phyloP scores from a whole-genome alignment of 2,329 filamentous ascomycete species.

The Drechslerella dactyloides region DNA sequence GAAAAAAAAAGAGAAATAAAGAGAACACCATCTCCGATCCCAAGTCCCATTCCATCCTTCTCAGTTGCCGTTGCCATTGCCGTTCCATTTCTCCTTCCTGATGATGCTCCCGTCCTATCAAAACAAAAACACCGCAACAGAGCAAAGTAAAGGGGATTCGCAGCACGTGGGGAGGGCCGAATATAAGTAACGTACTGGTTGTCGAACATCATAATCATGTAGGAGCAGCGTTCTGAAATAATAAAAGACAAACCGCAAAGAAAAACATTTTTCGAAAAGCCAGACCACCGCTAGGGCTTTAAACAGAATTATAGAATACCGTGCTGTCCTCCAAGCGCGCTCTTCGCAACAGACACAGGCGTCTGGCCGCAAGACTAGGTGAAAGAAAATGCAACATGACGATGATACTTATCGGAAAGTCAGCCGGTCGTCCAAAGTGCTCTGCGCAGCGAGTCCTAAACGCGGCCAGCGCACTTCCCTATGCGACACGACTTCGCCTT shows the following conservation, averaged over 20 bases:
- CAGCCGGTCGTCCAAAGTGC: constrained; percentile 32
- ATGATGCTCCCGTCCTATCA: background rate
- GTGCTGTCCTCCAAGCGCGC: too few relatives aligned
- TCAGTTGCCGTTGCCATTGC: constrained; percentile 31
- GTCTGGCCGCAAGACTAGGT: constrained; percentile 2
- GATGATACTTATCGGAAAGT: constrained; percentile 4
- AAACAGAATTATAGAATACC: constrained; percentile 15
- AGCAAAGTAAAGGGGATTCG: constrained; percentile 35
- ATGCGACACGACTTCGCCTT: constrained; percentile 42
- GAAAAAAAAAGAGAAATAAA: constrained; percentile 47
- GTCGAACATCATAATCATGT: background rate
- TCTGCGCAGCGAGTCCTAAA: constrained; percentile 37
- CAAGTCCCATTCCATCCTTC: constrained; percentile 14
- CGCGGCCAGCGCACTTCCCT: constrained; percentile 49
- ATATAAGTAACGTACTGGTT: constrained; percentile 7
- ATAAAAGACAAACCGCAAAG: constrained; percentile 13
- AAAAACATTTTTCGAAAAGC: background rate
- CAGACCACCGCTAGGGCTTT: too few relatives aligned
- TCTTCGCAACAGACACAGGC: background rate
- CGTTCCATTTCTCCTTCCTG: background rate
- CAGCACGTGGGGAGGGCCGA: constrained; percentile 4
- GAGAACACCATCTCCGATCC: constrained; percentile 26
- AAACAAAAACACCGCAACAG: constrained; percentile 6
- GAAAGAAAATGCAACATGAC: constrained; percentile 11
- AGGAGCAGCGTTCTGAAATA: constrained; percentile 1